Conservation (phyloP, 805 yeast species). For the Martiniozyma abietophila region DNA sequence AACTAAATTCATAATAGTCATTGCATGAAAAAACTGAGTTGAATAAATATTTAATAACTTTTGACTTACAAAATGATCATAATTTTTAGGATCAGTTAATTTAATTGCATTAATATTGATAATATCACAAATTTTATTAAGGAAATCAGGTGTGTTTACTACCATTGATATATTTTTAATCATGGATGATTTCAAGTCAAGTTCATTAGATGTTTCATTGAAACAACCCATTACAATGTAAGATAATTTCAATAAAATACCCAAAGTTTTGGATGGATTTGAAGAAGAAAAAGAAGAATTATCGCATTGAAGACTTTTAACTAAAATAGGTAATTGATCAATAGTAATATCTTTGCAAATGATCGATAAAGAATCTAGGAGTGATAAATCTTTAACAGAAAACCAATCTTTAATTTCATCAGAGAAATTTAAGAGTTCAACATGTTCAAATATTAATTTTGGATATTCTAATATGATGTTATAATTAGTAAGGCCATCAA, state of each 20-base stretch:
- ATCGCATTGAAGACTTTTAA: too few relatives aligned
- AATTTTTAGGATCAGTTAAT: constrained; percentile 17
- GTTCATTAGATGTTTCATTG: constrained; percentile 5
- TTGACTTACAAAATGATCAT: constrained; percentile 10
- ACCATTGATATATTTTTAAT: constrained; percentile 17
- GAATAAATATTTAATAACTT: constrained; percentile 15
- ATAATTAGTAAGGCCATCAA: constrained; percentile 26
- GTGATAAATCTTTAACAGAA: constrained; percentile 24
- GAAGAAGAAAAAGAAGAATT: too few relatives aligned
- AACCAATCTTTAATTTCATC: constrained; percentile 36
- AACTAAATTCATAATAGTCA: constrained; percentile 22
- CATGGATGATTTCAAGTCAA: constrained; percentile 20
- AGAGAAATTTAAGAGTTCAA: constrained; percentile 28
- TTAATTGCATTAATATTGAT: constrained; percentile 8
- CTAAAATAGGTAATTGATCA: constrained; percentile 1
- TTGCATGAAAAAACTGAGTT: constrained; percentile 21
- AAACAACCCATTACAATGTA: constrained; percentile 12
- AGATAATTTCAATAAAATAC: constrained; percentile 2
- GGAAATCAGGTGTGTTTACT: constrained; percentile 11
- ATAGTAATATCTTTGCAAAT: constrained; percentile 2
- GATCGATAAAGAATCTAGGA: constrained; percentile 13
- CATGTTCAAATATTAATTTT: constrained; percentile 33
- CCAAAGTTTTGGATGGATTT: too few relatives aligned
- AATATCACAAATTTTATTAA: constrained; percentile 9
- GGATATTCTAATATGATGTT: constrained; percentile 31